Evolutionary conservation across 1,139 yeast genomes (phyloP), one percentile per base, ranked within the genome.

Genomic region (Diutina sp.): DNA sequence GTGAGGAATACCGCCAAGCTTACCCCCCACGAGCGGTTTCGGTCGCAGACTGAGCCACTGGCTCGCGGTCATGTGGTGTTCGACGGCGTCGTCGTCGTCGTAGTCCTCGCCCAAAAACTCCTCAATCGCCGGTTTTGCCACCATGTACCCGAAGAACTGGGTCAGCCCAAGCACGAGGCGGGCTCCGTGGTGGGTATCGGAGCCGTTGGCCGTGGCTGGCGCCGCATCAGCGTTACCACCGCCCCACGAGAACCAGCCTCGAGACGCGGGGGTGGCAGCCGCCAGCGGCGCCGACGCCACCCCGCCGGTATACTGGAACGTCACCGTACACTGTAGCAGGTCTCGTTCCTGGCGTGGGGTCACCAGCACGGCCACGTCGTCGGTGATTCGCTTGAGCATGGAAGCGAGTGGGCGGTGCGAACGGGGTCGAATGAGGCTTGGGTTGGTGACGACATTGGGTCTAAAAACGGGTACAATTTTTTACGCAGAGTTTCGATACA

Each of bases 341-440:
- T 50, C 44, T 14, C 18, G 18, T n/a, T 50, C 53, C 28, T 50
- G 53, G 41, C 9, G n/a, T n/a, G 41, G 7, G 9, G 41, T 30
- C n/a, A 50, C 41, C 53, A 50, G 53, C n/a, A 50, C 45, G 6
- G 41, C 53, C 11, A 50, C 21, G n/a, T 9, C 4, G 16, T n/a
- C 21, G 12, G 41, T 50, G 21, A 50, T 50, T 16, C 53, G 53
- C 32, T 50, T 50, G 45, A 50, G 32, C 53, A 50, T 50, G 53
- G 25, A 21, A 21, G 28, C 29, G 16, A 9, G 14, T 46, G 14
- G 48, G 25, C 6, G 29, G 28, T 46, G 29, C 50, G n/a, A 21
- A n/a, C 4, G 48, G 25, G 18, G 48, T 21, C 9, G 28, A 21
- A 16, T 46, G 5, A 16, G 47, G 16, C 11, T 21, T n/a, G 47